Evolutionary conservation across 2,329 filamentous ascomycete species (phyloP).

Genomic region (Tricladium varicosporioides): DNA sequence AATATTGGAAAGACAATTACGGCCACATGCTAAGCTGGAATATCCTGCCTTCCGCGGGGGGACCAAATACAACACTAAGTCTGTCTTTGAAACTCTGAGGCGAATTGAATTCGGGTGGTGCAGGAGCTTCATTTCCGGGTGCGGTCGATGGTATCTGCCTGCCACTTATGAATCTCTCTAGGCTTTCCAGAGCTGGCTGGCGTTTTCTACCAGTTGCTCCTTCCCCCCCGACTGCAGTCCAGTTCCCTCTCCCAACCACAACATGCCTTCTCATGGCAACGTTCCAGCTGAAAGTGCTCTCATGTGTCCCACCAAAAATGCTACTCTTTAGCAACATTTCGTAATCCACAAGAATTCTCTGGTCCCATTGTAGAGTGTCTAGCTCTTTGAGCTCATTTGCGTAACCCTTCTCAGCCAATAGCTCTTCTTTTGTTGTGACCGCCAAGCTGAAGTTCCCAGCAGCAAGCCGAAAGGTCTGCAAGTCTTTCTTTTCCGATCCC

Average conservation of each 20-base stretch:
- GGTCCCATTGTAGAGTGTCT: constrained; percentile 41
- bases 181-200: too few species aligned
- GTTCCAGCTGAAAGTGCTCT: constrained; percentile 45
- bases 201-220: not conserved
- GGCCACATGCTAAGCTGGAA: constrained; percentile 25
- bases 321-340: constrained; percentile 44
- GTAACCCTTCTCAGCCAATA: constrained; percentile 34
- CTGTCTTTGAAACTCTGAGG: constrained; percentile 14
- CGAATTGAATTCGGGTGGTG: not conserved
- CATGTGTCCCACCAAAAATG: constrained; percentile 41
- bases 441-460: constrained; percentile 35
- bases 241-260: constrained; percentile 10
- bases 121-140: too few species aligned
- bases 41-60: constrained; percentile 12
- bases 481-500: constrained; percentile 37
- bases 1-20: constrained; percentile 10
- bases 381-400: constrained; percentile 33
- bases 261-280: constrained; percentile 41
- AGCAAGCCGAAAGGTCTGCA: constrained; percentile 36
- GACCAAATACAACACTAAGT: constrained; percentile 19
- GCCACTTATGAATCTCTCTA: too few species aligned
- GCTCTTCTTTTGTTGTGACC: constrained; percentile 41
- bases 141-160: too few species aligned
- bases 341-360: constrained; percentile 47
- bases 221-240: constrained; percentile 9